Conservation (phyloP, 2,329 filamentous ascomycete genomes). For the Fusarium equiseti region DNA sequence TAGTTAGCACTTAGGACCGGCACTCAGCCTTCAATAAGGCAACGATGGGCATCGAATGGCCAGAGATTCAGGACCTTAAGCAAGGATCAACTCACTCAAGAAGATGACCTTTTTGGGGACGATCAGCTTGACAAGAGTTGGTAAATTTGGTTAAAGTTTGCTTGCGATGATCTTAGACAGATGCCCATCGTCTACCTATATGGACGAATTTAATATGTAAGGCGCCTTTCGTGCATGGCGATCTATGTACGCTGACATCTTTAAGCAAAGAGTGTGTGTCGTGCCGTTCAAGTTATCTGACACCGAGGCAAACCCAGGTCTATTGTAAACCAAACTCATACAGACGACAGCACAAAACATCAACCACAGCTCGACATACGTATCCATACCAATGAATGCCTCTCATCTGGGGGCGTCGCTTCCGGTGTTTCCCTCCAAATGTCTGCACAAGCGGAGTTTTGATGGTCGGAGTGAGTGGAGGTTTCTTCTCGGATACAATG, state of each 20-base stretch:
- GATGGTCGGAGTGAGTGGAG: slow-evolving; percentile 32
- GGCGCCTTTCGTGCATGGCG: slow-evolving; percentile 4
- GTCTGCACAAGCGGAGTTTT: slow-evolving; percentile 32
- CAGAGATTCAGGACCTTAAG: slow-evolving; percentile 9
- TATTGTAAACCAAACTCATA: neutral
- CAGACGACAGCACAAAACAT: neutral
- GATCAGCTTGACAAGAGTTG: neutral
- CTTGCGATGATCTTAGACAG: neutral
- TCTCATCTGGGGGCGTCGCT: slow-evolving; percentile 1
- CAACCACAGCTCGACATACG: neutral
- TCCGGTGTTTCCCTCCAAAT: slow-evolving; percentile 7
- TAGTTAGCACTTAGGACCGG: slow-evolving; percentile 8
- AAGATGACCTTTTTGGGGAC: neutral
- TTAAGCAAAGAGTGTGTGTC: neutral
- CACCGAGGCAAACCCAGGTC: neutral
- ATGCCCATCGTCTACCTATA: slow-evolving; percentile 4
- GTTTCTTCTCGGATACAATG: slow-evolving; percentile 9
- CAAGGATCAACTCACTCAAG: neutral
- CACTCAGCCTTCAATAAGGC: slow-evolving; percentile 25
- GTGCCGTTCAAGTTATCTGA: neutral
- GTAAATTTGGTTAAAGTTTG: slow-evolving; percentile 9
- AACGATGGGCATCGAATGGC: slow-evolving; percentile 28
- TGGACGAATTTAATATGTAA: slow-evolving; percentile 6
- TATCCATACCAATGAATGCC: neutral
- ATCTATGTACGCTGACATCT: slow-evolving; percentile 19